Conservation (phyloP, 140 eudicot species). For the Cichorium intybus region DNA sequence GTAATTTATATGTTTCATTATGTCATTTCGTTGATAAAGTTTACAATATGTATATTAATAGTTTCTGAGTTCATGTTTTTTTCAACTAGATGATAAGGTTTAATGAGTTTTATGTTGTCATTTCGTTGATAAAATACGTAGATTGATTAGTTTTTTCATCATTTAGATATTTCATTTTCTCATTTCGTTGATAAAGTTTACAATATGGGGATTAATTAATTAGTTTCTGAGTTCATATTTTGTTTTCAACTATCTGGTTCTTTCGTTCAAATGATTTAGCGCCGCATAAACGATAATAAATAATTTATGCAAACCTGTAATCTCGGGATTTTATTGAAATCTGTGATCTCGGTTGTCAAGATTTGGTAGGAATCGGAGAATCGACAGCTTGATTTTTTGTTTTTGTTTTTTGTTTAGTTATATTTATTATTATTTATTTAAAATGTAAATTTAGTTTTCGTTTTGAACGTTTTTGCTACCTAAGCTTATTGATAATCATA, state of each 20-base stretch:
- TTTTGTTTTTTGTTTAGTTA: background rate
- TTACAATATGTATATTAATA: background rate
- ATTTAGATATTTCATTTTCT: background rate
- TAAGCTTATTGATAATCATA: no score
- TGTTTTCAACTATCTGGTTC: background rate
- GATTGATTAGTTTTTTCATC: no score
- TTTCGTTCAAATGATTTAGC: background rate
- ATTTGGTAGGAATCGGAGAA: constrained; percentile 14
- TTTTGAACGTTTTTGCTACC: no score
- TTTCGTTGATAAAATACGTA: no score
- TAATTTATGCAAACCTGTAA: background rate
- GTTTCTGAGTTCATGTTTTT: constrained; percentile 1
- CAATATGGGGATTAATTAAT: background rate
- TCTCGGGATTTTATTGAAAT: background rate
- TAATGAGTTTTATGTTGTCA: no score
- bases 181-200: background rate
- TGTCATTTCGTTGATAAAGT: background rate
- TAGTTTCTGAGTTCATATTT: constrained; percentile 2
- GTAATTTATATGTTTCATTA: background rate
- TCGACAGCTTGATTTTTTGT: background rate
- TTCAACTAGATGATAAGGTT: no score
- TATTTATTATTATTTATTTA: background rate
- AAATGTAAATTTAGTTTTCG: no score
- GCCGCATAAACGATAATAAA: background rate
- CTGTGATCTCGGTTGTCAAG: background rate